Base-by-base conservation (phyloP, 1,284 basidiomycete species). In the Ceratobasidium sp. region DNA sequence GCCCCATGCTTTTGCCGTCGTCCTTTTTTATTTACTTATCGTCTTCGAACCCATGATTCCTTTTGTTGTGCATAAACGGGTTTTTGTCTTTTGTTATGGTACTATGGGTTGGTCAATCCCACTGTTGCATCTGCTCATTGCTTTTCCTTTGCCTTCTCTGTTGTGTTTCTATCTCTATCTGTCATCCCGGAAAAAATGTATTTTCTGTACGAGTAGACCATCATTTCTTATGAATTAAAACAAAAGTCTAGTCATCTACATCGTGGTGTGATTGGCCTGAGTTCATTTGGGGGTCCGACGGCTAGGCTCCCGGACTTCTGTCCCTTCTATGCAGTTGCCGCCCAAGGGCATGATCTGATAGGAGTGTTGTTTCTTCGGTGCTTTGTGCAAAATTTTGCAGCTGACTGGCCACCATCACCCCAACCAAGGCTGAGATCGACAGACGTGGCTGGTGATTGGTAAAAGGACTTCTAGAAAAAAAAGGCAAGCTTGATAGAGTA, bases 141-240 rank as follows among this genome's bases (percentile, higher is more conserved):
- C 43, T 70, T 46, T 62, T 72, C 53, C 36, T 71, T 75, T 72
- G 65, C 75, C 74, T 76, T 75, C 74, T 74, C 75, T 69, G 69
- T 72, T 48, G 70, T 52, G 45, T 65, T 36, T 30, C 70, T 62
- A n/a, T 61, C 65, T 36, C 73, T 83, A 41, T 39, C 39, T 58
- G 57, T 58, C 23, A 58, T 58, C 36, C 57, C 10, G 57, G 57
- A 41, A 58, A 58, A 58, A 23, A 36, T 58, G 57, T 69, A 53
- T 43, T 34, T 36, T 69, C 65, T 69, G 45, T 52, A 69, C 52
- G n/a, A 43, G 52, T 69, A 52, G 65, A 52, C 39, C 34, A 48
- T 52, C 45, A 18, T 55, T 39, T 69, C 55, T 41, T 39, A 58
- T 58, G 57, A 58, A 58, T 58, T 58, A 36, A 58, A 58, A 58